Base-by-base conservation (phyloP, 352 stramenopile genomes). In the Globisporangium spinosum region DNA sequence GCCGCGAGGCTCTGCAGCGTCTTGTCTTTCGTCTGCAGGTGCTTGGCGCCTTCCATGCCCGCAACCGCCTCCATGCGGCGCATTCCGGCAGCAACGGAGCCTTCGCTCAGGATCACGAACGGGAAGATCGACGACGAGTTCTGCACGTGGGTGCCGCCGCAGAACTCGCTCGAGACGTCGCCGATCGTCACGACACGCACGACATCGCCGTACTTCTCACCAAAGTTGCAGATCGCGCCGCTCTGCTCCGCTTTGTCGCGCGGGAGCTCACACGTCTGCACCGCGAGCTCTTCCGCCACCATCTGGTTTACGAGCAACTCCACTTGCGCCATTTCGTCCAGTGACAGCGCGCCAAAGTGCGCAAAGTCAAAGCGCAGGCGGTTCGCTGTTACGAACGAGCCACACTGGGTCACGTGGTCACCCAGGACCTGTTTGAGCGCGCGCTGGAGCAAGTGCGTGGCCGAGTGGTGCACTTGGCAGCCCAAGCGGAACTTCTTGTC, bases 361-460 rank as follows among this genome's bases (percentile, higher is more conserved):
- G 83, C 76, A 67, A 96, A 95, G 69, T 96, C 87, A 64, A 95
- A 96, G 25, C 85, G 83, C 58, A 96, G 73, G 0, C 81, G 79
- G 49, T 90, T 77, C 10, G 63, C 65, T 27, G 75, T 72, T n/a
- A 94, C 85, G 20, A 82, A 79, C 6, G 83, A 94, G 1, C 88
- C 88, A 49, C 73, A 76, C 69, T 96, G 88, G 3, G 83, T 84
- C 51, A 94, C 80, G 65, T 94, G 82, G 43, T 87, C 77, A 38
- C 85, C 85, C 34, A 95, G 62, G 34, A 90, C 81, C 12, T 73
- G 65, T 54, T 90, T 89, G 2, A 96, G 74, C 23, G 84, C 85
- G 45, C 70, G 57, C 66, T 96, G 86, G 1, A 96, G 76, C 45
- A 95, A 59, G 59, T 96, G 88, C 12, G 88, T 95, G 25, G 85